These are phyloP conservation scores for Geosmithia flava DNA, from an alignment of 2,329 filamentous ascomycete genomes.

Conservation along the genomic window DNA sequence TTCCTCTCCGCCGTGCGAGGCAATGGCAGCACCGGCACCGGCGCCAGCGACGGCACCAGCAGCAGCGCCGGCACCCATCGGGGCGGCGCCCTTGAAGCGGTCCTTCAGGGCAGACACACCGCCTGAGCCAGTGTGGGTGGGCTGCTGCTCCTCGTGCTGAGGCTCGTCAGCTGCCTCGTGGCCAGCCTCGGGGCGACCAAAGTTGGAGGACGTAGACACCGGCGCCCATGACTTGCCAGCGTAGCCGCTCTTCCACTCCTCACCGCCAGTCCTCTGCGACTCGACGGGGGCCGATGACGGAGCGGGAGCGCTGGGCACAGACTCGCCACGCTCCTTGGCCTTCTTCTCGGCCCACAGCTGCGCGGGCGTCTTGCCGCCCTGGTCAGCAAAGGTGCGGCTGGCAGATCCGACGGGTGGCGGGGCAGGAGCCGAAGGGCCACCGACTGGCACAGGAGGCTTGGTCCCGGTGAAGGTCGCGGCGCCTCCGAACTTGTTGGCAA, in stretches of 20 bases:
- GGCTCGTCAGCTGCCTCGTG: conserved; percentile 22
- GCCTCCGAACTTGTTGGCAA: conserved; percentile 76
- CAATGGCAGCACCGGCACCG: conserved; percentile 23
- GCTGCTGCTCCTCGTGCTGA: conserved; percentile 39
- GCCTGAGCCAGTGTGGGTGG: conserved; percentile 23
- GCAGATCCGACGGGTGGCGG: conserved; percentile 59
- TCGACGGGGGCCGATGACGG: conserved; percentile 35
- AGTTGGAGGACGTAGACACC: conserved; percentile 58
- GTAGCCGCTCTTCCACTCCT: conserved; percentile 85
- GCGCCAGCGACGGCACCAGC: conserved; percentile 56
- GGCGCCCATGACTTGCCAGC: conserved; percentile 80
- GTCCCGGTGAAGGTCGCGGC: conserved; percentile 69
- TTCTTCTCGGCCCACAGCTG: conserved; percentile 98
- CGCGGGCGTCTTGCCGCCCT: conserved; percentile 91
- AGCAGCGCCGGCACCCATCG: conserved; percentile 43
- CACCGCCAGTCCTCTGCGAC: conserved; percentile 58
- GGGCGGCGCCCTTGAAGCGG: conserved; percentile 66
- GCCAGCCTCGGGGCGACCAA: conserved; percentile 47
- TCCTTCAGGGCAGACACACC: conserved; percentile 67
- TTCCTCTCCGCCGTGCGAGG: conserved; percentile 15
- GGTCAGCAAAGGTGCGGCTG: conserved; percentile 85
- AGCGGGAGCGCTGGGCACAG: conserved; percentile 26
- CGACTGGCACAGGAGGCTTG: conserved; percentile 71
- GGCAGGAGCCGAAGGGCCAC: conserved; percentile 32
- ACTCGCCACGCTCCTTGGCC: conserved; percentile 56